A percentile compares a stretch with the other conserved stretches of the same genome.
phyloP scores from a whole-genome alignment of 768 basidiomycete genomes.

The Xerocomellus chrysenteron region DNA sequence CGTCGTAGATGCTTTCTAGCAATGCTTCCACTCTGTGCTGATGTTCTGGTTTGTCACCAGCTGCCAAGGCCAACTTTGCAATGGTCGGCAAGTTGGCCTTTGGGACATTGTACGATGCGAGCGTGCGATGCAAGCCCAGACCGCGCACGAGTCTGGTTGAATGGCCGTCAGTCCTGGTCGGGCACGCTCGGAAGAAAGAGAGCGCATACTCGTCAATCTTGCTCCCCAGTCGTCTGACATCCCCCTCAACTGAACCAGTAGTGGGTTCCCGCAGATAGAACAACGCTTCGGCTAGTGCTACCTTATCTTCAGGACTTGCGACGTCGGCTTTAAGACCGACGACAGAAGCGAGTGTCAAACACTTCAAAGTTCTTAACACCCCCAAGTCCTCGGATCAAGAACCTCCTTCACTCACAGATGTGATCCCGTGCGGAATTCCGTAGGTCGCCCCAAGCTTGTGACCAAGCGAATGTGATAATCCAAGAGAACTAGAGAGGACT shows the following conservation, averaged over 20 bases:
- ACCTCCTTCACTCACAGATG: conserved; percentile 52
- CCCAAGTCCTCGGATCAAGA: conserved; percentile 7
- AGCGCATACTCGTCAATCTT: conserved; percentile 53
- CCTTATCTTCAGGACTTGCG: conserved; percentile 62
- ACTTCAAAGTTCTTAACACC: conserved; percentile 38
- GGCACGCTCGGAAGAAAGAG: neutral
- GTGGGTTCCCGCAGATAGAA: conserved; percentile 58
- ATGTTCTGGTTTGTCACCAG: conserved; percentile 37
- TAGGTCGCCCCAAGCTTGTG: conserved; percentile 74
- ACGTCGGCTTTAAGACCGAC: conserved; percentile 57
- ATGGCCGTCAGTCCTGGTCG: conserved; percentile 6
- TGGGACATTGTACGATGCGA: conserved; percentile 66
- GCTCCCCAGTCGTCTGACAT: conserved; percentile 51
- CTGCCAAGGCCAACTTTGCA: conserved; percentile 34
- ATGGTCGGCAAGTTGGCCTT: conserved; percentile 51
- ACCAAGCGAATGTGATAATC: conserved; percentile 73
- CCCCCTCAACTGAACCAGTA: conserved; percentile 66
- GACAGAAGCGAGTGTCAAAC: conserved; percentile 67
- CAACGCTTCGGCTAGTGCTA: conserved; percentile 52
- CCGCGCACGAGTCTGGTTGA: conserved; percentile 52
- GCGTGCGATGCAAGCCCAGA: conserved; percentile 57
- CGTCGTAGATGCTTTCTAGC: conserved; percentile 46
- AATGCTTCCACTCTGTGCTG: conserved; percentile 45
- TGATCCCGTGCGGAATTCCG: conserved; percentile 78
- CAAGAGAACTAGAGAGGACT: conserved; percentile 48